Conservation (phyloP, 768 basidiomycete genomes). For the Pleurotus citrinopileatus region DNA sequence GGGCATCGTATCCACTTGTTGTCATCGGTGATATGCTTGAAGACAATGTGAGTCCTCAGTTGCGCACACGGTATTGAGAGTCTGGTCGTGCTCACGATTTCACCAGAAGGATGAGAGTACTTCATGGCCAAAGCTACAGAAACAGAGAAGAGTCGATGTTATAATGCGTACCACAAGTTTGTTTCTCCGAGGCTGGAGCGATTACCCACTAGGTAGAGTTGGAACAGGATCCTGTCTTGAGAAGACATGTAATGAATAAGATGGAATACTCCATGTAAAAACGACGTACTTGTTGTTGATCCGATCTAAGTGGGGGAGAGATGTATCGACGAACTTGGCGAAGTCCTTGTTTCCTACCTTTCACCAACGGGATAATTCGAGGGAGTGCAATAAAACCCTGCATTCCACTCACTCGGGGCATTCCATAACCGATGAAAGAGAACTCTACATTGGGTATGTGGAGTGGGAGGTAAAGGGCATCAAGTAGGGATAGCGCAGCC, state of each 20-base stretch:
- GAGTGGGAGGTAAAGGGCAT: slow-evolving; percentile 51
- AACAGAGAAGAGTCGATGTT: too few relatives aligned
- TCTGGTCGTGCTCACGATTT: slow-evolving; percentile 21
- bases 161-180: background rate
- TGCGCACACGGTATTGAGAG: background rate
- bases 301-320: slow-evolving; percentile 43
- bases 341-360: slow-evolving; percentile 60
- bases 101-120: slow-evolving; percentile 45
- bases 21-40: background rate
- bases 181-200: background rate
- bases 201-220: slow-evolving; percentile 25
- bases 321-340: slow-evolving; percentile 55
- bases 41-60: background rate
- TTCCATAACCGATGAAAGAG: slow-evolving; percentile 35
- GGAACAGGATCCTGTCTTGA: slow-evolving; percentile 37
- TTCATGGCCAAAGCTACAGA: slow-evolving; percentile 30
- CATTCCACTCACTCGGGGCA: slow-evolving; percentile 41
- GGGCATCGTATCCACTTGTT: background rate
- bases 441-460: slow-evolving; percentile 37
- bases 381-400: slow-evolving; percentile 18
- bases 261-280: background rate
- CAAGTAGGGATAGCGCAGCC: slow-evolving; percentile 53
- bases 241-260: background rate
- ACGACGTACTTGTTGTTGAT: slow-evolving; percentile 52
- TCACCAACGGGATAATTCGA: background rate